Percentiles rank a stretch among this genome's conserved stretches.
Evolutionary conservation across 306 rosid species (phyloP).

Genomic region (Hippophae gyantsensis): DNA sequence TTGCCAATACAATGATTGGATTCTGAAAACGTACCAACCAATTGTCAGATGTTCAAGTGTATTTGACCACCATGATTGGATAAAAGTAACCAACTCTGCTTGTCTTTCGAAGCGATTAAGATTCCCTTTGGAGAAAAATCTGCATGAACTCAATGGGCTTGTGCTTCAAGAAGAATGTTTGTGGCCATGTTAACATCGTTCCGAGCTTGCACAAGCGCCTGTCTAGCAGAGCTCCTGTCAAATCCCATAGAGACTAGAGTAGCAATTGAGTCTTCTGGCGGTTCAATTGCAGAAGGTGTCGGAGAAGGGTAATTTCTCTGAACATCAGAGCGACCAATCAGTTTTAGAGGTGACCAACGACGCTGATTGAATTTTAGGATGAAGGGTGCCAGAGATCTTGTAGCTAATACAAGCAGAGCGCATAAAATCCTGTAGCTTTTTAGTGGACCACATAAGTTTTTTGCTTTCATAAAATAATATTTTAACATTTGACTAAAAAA

Average conservation of each 20-base stretch:
- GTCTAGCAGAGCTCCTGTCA: conserved; percentile 84
- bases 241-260: conserved; percentile 95
- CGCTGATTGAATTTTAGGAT: too few relatives aligned
- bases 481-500: too few relatives aligned
- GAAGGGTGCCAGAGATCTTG: neutral
- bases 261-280: conserved; percentile 64
- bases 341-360: conserved; percentile 1
- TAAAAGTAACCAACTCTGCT: conserved; percentile 13
- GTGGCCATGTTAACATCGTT: conserved; percentile 85
- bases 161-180: conserved; percentile 86
- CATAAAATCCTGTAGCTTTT: too few relatives aligned
- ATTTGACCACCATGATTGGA: conserved; percentile 22
- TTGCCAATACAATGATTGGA: conserved; percentile 29
- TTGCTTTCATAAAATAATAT: neutral
- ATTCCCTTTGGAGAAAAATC: conserved; percentile 10
- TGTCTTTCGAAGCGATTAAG: conserved; percentile 14
- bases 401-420: neutral
- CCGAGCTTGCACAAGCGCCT: conserved; percentile 87
- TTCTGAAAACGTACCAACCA: neutral
- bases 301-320: conserved; percentile 69
- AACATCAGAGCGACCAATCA: conserved; percentile 8
- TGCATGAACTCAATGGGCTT: conserved; percentile 39
- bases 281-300: conserved; percentile 46
- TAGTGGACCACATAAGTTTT: neutral
- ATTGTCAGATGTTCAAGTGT: conserved; percentile 13